Base-by-base conservation (phyloP, 495 filamentous ascomycete species). In the Cladorrhinum samala region DNA sequence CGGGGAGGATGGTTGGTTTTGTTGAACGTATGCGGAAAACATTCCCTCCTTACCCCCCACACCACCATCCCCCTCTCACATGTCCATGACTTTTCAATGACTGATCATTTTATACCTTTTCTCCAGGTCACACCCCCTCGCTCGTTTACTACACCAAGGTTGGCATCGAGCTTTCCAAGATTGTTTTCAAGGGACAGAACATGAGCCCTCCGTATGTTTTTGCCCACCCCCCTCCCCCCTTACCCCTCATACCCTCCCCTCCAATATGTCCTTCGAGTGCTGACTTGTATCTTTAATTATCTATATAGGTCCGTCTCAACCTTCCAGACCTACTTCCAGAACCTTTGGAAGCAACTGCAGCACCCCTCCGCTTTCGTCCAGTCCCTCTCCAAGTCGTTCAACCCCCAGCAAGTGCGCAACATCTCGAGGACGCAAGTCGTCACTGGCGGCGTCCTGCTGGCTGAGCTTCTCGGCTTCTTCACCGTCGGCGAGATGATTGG, bases 401-500 rank as follows among this genome's bases (percentile, higher is more conserved):
- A 54, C 56, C 64, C 93, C 53, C 74, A 81, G 64, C 77, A 76
- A 53, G 65, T 87, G 55, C 81, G 89, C 63, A 88, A 84, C 70
- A 47, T 91, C 62, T 85, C 78, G 69, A 75, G 69, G 45, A 75
- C 82, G 65, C 82, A 95, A 68, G 55, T 90, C 50, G 78, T 77
- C 21, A 66, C 86, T 19, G 83, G 73, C 49, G 88, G 86, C 65
- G 86, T 99, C 49, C 70, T 95, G 53, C 64, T 72, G 37, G 92
- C 91, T 36, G 93, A 99, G 76, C 79, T 89, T 46, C 70, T 99
- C 53, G 93, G 93, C 49, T 97, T 99, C 80, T 99, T 97, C 81
- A 91, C 90, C 16, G 82, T 99, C 19, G 93, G 93, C 53, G 90
- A 96, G 81, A 97, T 99, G 73, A 86, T 97, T 59, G 93, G 93